Evolutionary conservation across 768 basidiomycete genomes (phyloP), one percentile per base, ranked within the genome.

Genomic region (Lentinula detonsa): DNA sequence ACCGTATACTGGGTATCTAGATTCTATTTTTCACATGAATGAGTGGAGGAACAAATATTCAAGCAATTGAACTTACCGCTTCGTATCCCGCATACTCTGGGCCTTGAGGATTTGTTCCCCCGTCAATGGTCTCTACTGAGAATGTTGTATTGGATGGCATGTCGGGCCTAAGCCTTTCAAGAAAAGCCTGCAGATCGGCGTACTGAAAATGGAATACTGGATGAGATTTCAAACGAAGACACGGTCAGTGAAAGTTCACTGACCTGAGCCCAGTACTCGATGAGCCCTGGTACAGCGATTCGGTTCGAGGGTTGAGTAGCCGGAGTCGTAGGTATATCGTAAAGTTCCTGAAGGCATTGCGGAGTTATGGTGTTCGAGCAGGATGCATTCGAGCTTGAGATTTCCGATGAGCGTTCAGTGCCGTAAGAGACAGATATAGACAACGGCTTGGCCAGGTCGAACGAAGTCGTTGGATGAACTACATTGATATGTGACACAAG

Each of bases 1-100:
- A 71, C 64, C 16, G 65, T 65, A 63, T 72, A 72, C 56, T 72
- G 64, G 16, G 64, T 65, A 62, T 72, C 70, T 55, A 51, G n/a
- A n/a, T 51, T 51, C 50, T 51, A 11, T 33, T 4, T 31, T 51
- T 11, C 33, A 9, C n/a, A 34, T 51, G 49, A 62, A 37, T 31
- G 9, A 28, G 35, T 5, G 18, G 48, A 49, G 11, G 48, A 49
- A 15, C 31, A 18, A 63, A 9, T 48, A 16, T 48, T 10, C 48
- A 23, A 28, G 8, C 6, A 49, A 34, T 34, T 6, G 50, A 10
- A 10, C 67, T 52, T 57, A 68, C 69, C 6, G 69, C 72, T 62
- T 73, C 72, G 39, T 63, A 54, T 13, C 71, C 69, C 13, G 68
- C 67, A 23, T 67, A 31, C 28, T 31, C 39, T 4, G 61, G 56